Evolutionary conservation across 164 flowering plant genomes (phyloP).

Genomic region (Vitis rupestris): DNA sequence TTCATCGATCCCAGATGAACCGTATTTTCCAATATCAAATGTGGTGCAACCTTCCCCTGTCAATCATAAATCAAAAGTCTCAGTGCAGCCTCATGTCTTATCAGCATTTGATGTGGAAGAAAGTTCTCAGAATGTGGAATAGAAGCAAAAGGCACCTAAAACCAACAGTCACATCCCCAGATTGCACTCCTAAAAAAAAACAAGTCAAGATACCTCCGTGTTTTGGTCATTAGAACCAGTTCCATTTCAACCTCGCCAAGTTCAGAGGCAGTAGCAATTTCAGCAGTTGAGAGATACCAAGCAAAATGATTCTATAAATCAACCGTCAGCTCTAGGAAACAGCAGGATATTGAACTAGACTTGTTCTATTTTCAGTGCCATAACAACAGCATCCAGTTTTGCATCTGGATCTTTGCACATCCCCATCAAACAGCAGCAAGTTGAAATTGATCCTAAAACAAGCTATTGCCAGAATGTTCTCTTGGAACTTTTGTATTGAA

Average conservation of each 20-base stretch:
- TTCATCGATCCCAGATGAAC: slow-evolving; percentile 16
- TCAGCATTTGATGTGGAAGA: slow-evolving; percentile 17
- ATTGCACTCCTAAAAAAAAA: too few species aligned
- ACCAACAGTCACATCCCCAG: not conserved
- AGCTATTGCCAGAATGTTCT: too few species aligned
- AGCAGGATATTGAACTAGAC: slow-evolving; percentile 97
- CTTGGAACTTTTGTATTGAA: too few species aligned
- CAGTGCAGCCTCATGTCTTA: not conserved
- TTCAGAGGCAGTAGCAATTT: too few species aligned
- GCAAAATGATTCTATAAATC: too few species aligned
- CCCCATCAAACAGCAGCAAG: slow-evolving; percentile 17
- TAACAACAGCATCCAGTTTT: slow-evolving; percentile 90
- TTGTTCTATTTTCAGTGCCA: slow-evolving; percentile 86
- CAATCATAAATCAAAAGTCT: slow-evolving; percentile 11
- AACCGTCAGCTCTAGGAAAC: slow-evolving; percentile 57
- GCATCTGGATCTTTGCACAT: slow-evolving; percentile 81
- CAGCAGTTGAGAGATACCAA: too few species aligned
- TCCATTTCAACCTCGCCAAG: too few species aligned
- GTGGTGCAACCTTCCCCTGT: slow-evolving; percentile 3
- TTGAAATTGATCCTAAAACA: too few species aligned
- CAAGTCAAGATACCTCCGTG: too few species aligned
- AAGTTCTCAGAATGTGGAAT: slow-evolving; percentile 7
- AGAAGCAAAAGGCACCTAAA: slow-evolving; percentile 15
- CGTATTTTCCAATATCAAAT: slow-evolving; percentile 11
- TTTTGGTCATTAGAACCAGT: too few species aligned